Conservation (phyloP, 768 basidiomycete species). For the Fistulinella prunicolor region DNA sequence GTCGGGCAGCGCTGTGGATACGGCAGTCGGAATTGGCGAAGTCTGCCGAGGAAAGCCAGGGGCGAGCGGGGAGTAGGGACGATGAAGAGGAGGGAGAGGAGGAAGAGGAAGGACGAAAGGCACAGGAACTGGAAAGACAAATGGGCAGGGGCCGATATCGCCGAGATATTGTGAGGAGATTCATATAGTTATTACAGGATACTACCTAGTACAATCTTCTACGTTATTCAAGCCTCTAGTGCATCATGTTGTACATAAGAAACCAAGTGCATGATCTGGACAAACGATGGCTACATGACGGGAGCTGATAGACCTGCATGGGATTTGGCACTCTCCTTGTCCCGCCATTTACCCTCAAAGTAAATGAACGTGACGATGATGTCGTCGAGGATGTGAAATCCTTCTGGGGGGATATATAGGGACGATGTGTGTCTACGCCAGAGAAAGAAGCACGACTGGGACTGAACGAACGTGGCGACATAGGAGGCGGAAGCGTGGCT, state of each 20-base stretch:
- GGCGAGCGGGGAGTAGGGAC: background rate
- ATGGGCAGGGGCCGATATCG: constrained; percentile 17
- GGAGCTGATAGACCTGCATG: constrained; percentile 5
- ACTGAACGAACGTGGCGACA: constrained; percentile 29
- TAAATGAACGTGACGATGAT: constrained; percentile 37
- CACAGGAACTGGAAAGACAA: constrained; percentile 12
- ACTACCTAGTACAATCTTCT: background rate
- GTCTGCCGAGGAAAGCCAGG: background rate
- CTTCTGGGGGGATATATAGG: constrained; percentile 29
- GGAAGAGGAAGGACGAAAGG: constrained; percentile 1
- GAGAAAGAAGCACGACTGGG: constrained; percentile 10
- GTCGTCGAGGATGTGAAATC: constrained; percentile 32
- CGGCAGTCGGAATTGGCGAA: constrained; percentile 8
- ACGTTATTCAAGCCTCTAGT: too few species aligned
- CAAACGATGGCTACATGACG: too few species aligned
- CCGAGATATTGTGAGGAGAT: constrained; percentile 9
- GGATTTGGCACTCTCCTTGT: constrained; percentile 17
- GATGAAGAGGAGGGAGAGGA: background rate
- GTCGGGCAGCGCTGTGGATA: constrained; percentile 27
- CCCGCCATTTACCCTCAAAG: constrained; percentile 31
- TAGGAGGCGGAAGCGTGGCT: constrained; percentile 7
- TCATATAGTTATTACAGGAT: constrained; percentile 2
- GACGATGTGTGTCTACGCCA: constrained; percentile 18
- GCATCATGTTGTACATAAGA: too few species aligned
- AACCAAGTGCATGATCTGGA: too few species aligned